Conservation (phyloP, 2,329 filamentous ascomycete species). For the Diaporthe longicolla region DNA sequence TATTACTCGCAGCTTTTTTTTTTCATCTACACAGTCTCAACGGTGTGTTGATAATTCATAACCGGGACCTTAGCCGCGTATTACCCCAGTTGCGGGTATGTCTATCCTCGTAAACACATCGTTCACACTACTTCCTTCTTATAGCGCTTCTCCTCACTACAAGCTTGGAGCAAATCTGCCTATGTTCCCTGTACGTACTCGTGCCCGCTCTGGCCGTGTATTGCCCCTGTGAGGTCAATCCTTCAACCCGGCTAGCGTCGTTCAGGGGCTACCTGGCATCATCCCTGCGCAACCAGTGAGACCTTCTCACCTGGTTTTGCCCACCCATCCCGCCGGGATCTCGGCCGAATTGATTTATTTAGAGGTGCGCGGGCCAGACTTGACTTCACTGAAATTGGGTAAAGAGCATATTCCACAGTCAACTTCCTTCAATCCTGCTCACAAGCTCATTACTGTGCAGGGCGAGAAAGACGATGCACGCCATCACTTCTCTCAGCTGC, state of each 20-base stretch:
- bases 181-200: conserved; percentile 42
- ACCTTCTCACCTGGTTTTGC: no score
- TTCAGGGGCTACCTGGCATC: conserved; percentile 11
- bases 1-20: conserved; percentile 41
- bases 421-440: no score
- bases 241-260: conserved; percentile 27
- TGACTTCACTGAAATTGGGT: neutral
- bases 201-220: conserved; percentile 33
- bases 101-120: conserved; percentile 43
- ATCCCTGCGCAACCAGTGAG: conserved; percentile 25
- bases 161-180: conserved; percentile 40
- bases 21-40: conserved; percentile 41
- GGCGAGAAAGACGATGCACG: no score
- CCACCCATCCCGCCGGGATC: no score
- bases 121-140: conserved; percentile 44
- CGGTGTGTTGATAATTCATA: conserved; percentile 41
- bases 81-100: conserved; percentile 43
- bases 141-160: conserved; percentile 43
- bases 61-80: conserved; percentile 40
- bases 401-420: no score
- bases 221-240: neutral
- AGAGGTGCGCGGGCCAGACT: no score
- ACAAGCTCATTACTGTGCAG: no score
- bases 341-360: no score
- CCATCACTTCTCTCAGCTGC: no score